Conservation (phyloP, 805 yeast genomes). For the Schwanniomyces yamadae region DNA sequence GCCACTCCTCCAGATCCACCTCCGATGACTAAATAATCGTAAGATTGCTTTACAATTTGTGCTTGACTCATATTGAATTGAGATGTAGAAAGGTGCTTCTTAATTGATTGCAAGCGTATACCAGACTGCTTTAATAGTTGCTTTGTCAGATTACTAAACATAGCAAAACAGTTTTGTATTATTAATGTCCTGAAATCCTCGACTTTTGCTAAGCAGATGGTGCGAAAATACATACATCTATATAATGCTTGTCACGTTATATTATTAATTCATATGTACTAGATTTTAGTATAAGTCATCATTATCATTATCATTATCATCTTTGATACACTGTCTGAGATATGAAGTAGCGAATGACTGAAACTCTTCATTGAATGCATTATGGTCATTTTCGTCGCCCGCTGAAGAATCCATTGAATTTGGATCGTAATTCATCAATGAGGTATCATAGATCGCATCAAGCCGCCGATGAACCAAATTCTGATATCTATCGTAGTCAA, state of each 20-base stretch:
- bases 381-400: constrained; percentile 14
- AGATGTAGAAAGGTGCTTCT: constrained; percentile 26
- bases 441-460: constrained; percentile 17
- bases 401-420: constrained; percentile 1
- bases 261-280: constrained; percentile 1
- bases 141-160: constrained; percentile 10
- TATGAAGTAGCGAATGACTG: constrained; percentile 24
- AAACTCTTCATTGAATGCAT: constrained; percentile 23
- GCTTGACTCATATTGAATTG: constrained; percentile 53
- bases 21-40: constrained; percentile 92
- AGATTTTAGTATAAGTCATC: neutral
- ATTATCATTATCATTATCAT: constrained; percentile 8
- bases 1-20: constrained; percentile 99
- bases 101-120: constrained; percentile 22
- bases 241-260: constrained; percentile 1
- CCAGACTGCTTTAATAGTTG: constrained; percentile 14
- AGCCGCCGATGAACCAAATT: constrained; percentile 20
- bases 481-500: constrained; percentile 28
- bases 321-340: constrained; percentile 30
- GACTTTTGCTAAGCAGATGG: too few relatives aligned
- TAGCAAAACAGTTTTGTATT: too few relatives aligned
- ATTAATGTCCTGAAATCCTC: neutral
- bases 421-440: constrained; percentile 3
- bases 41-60: constrained; percentile 47
- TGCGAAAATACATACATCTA: too few relatives aligned